Evolutionary conservation across 202 grass and related monocot genomes (phyloP).

Genomic region (Setaria viridis): DNA sequence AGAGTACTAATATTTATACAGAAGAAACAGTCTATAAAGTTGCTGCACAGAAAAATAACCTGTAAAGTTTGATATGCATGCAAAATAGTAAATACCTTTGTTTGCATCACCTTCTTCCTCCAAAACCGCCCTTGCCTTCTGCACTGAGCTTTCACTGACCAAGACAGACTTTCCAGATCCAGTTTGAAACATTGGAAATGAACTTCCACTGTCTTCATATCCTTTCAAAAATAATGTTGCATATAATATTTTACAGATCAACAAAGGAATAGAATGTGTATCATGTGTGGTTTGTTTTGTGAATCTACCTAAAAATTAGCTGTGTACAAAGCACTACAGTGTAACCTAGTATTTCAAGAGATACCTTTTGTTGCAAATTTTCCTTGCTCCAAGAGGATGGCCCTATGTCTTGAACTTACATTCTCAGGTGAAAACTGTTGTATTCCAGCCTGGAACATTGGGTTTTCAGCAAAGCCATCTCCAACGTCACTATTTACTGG

Average conservation of each 20-base stretch:
- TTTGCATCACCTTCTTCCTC: conserved; percentile 53
- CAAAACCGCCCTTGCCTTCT: conserved; percentile 59
- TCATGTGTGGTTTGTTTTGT: conserved; percentile 15
- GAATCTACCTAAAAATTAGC: conserved; percentile 13
- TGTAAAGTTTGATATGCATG: conserved; percentile 18
- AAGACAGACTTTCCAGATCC: conserved; percentile 62
- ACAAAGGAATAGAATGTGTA: conserved; percentile 8
- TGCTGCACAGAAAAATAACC: not conserved
- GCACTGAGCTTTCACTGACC: conserved; percentile 51
- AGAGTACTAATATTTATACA: not conserved
- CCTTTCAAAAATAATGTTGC: conserved; percentile 37
- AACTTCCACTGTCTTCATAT: conserved; percentile 38
- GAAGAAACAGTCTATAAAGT: not conserved
- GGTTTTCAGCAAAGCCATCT: conserved; percentile 37
- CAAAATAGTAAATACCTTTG: conserved; percentile 43
- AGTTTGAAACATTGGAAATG: conserved; percentile 58
- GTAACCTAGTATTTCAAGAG: conserved; percentile 30
- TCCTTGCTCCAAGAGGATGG: conserved; percentile 49
- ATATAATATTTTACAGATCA: conserved; percentile 9
- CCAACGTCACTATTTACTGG: conserved; percentile 35
- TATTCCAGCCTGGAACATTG: conserved; percentile 50
- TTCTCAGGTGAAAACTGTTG: conserved; percentile 41
- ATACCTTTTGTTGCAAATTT: conserved; percentile 44
- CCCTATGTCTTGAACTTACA: conserved; percentile 52
- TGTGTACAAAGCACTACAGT: not conserved